Evolutionary conservation across 768 basidiomycete species (phyloP).

Genomic region (Pleurotus tuber-regium): DNA sequence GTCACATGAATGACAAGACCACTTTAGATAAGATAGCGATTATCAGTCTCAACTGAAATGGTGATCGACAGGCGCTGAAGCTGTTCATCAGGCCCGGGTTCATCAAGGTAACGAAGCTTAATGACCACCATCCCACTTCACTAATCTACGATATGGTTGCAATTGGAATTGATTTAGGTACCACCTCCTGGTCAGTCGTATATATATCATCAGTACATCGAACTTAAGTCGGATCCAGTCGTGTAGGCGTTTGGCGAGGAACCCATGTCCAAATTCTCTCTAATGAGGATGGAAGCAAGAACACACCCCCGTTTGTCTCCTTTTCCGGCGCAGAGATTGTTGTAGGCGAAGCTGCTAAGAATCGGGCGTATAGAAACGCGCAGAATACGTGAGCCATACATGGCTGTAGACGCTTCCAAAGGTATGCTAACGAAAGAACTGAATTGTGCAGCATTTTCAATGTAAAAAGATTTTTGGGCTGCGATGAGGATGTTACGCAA

Average conservation of each 20-base stretch:
- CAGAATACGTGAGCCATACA: conserved; percentile 2
- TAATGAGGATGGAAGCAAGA: conserved; percentile 7
- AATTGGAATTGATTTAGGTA: conserved; percentile 8
- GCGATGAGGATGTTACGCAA: conserved; percentile 46
- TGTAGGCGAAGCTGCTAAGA: conserved; percentile 8
- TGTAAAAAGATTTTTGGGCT: conserved; percentile 57
- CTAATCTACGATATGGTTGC: not conserved
- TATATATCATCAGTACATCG: not conserved
- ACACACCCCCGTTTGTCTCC: conserved; percentile 2
- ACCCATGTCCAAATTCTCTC: conserved; percentile 2
- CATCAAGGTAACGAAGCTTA: too few species aligned
- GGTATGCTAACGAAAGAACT: not conserved
- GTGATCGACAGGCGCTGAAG: too few species aligned
- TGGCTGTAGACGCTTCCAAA: not conserved
- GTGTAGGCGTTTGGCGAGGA: conserved; percentile 4
- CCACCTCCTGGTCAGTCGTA: conserved; percentile 5
- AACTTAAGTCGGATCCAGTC: not conserved
- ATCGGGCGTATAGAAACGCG: conserved; percentile 4
- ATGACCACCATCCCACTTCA: not conserved
- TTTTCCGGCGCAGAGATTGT: conserved; percentile 1
- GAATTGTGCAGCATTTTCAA: conserved; percentile 39
- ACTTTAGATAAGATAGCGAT: too few species aligned
- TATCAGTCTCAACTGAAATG: too few species aligned
- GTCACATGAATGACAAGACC: too few species aligned
- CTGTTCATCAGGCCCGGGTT: too few species aligned